Evolutionary conservation across 1,139 yeast genomes (phyloP).

Genomic region (Blastobotrys apis): DNA sequence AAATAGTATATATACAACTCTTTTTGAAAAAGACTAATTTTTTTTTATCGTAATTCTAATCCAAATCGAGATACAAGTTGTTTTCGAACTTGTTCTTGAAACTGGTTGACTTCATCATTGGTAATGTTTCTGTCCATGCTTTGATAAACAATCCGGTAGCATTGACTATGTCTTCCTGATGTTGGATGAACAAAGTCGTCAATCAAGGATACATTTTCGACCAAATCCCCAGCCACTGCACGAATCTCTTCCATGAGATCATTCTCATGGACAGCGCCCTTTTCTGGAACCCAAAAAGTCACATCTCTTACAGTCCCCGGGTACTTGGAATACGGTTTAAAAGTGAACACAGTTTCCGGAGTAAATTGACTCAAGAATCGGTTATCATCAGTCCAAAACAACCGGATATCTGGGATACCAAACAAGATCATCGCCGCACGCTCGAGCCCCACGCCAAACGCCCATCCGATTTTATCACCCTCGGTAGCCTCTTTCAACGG

Average conservation of each 20-base stretch:
- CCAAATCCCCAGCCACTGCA: constrained; percentile 74
- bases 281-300: constrained; percentile 78
- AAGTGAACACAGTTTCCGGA: constrained; percentile 60
- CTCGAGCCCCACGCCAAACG: constrained; percentile 94
- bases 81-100: constrained; percentile 60
- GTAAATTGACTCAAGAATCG: constrained; percentile 72
- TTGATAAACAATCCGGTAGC: constrained; percentile 88
- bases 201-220: constrained; percentile 74
- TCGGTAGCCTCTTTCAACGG: constrained; percentile 64
- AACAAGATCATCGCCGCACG: constrained; percentile 93
- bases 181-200: constrained; percentile 87
- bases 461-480: constrained; percentile 77
- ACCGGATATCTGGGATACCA: constrained; percentile 90
- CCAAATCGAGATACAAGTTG: constrained; percentile 50
- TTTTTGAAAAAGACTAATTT: neutral
- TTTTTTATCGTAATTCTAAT: constrained; percentile 55
- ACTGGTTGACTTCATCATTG: constrained; percentile 67
- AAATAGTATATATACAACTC: constrained; percentile 9
- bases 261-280: constrained; percentile 60
- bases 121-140: constrained; percentile 92
- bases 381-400: constrained; percentile 86
- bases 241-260: constrained; percentile 94
- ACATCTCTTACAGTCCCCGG: constrained; percentile 86
- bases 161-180: constrained; percentile 68
- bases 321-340: constrained; percentile 84